Evolutionary conservation across 345 rosid species (phyloP).

Genomic region (Eucalyptus victrix): DNA sequence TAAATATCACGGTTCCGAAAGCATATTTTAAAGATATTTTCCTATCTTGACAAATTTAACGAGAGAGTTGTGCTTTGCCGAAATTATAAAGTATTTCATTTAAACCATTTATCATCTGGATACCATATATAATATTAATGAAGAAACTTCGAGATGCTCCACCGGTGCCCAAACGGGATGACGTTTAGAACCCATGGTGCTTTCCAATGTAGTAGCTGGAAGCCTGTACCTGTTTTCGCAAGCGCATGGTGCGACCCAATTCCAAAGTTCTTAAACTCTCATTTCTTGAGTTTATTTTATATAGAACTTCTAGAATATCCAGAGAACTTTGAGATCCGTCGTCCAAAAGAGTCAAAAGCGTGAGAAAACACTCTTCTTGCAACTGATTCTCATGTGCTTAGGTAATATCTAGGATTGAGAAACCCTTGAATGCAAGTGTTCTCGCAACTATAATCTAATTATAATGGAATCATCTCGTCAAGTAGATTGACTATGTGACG

Average conservation of each 20-base stretch:
- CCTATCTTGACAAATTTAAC: not conserved
- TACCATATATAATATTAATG: not conserved
- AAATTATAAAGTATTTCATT: not conserved
- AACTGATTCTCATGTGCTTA: not conserved
- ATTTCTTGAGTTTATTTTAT: not conserved
- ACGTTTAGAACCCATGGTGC: not conserved
- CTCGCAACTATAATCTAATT: not conserved
- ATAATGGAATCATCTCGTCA: not conserved
- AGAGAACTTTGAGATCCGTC: not conserved
- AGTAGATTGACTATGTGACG: not conserved
- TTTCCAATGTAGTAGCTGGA: not conserved
- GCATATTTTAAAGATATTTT: too few relatives aligned
- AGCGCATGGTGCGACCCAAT: not conserved
- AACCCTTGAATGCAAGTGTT: not conserved
- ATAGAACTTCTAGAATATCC: not conserved
- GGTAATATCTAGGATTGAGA: not conserved
- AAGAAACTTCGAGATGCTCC: not conserved
- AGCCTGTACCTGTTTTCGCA: not conserved
- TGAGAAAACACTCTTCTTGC: not conserved
- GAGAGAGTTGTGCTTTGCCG: not conserved
- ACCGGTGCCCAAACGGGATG: not conserved
- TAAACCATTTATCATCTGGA: not conserved
- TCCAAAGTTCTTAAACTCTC: not conserved
- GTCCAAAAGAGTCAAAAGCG: not conserved
- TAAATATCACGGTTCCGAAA: not conserved